Evolutionary conservation across 805 yeast species (phyloP).

Genomic region (Sungouiella blattae): DNA sequence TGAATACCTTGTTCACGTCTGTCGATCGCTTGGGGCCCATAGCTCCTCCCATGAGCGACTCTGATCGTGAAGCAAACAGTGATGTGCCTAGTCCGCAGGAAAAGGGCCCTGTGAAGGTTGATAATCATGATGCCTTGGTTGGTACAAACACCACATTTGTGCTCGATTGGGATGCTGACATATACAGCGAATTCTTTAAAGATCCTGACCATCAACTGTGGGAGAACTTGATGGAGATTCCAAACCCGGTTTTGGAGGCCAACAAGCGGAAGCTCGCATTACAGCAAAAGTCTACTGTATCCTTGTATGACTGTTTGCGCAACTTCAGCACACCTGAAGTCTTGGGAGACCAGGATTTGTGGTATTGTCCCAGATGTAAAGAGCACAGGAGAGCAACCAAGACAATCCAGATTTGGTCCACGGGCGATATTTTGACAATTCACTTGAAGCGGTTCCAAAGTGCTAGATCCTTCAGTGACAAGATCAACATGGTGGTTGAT

Average conservation of each 20-base stretch:
- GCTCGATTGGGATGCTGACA: constrained; percentile 62
- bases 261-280: constrained; percentile 32
- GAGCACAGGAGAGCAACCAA: constrained; percentile 90
- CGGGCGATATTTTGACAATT: constrained; percentile 85
- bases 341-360: constrained; percentile 80
- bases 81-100: neutral
- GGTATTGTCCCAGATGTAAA: constrained; percentile 91
- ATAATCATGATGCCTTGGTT: constrained; percentile 21
- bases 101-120: no score
- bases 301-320: constrained; percentile 68
- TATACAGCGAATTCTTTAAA: constrained; percentile 48
- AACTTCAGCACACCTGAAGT: constrained; percentile 79
- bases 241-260: constrained; percentile 54
- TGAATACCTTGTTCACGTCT: constrained; percentile 11
- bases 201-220: constrained; percentile 52
- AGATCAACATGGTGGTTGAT: constrained; percentile 77
- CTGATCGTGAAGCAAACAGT: constrained; percentile 1
- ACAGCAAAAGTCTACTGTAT: constrained; percentile 45
- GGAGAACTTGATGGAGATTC: constrained; percentile 40
- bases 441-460: constrained; percentile 89
- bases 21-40: constrained; percentile 9
- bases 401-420: constrained; percentile 87
- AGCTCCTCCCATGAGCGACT: no score
- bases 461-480: constrained; percentile 81
- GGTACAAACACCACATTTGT: constrained; percentile 33